Evolutionary conservation across 495 filamentous ascomycete species (phyloP).

Genomic region (Daldinia concentrica): DNA sequence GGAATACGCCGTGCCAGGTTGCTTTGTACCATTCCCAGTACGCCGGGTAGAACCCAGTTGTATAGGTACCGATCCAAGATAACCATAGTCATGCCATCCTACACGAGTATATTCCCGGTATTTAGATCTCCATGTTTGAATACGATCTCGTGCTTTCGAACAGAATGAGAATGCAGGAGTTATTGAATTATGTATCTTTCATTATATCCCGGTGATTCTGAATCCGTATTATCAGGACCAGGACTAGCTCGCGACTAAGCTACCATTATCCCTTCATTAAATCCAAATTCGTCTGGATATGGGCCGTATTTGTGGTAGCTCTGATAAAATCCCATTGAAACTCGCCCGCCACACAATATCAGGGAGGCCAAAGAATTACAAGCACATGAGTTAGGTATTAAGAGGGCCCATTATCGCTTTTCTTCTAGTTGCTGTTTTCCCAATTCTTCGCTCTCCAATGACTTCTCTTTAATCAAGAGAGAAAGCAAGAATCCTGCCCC

Average conservation of each 20-base stretch:
- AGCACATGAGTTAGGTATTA: not conserved
- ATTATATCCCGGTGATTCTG: not conserved
- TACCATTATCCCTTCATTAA: not conserved
- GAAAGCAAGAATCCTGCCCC: not conserved
- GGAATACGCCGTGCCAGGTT: not conserved
- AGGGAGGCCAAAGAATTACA: no score
- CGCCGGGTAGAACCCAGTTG: not conserved
- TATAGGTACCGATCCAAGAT: not conserved
- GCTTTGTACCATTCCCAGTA: not conserved
- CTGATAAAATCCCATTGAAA: not conserved
- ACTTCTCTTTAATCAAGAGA: not conserved
- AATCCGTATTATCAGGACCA: not conserved
- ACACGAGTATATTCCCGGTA: not conserved
- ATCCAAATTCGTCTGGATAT: not conserved
- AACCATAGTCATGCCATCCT: not conserved
- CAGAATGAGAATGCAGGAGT: not conserved
- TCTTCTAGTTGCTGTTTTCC: not conserved
- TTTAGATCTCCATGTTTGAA: not conserved
- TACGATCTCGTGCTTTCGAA: not conserved
- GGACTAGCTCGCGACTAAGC: not conserved
- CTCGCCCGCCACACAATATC: not conserved
- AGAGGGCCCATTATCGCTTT: not conserved
- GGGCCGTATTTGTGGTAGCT: not conserved
- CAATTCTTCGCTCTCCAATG: not conserved
- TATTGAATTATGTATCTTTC: not conserved